Percentiles rank a stretch among this genome's conserved stretches.
These are phyloP conservation scores for Lachnellula subtilissima DNA, from an alignment of 2,329 filamentous ascomycete genomes.

Conservation along the genomic window DNA sequence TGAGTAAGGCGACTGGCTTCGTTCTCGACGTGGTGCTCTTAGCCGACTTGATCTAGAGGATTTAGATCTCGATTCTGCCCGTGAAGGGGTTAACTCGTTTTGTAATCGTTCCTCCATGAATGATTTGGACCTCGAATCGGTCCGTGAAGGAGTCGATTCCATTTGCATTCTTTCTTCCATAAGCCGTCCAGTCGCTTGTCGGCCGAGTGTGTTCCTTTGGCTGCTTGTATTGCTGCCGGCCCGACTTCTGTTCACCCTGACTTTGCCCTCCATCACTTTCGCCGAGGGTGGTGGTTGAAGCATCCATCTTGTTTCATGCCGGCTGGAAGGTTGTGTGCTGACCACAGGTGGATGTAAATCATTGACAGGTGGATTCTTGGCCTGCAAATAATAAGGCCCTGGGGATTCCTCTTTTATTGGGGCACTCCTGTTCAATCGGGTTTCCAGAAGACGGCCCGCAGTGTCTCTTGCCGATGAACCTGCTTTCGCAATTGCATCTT, in stretches of 20 bases:
- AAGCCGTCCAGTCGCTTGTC: conserved; percentile 27
- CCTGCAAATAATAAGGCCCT: conserved; percentile 28
- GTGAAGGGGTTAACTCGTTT: conserved; percentile 18
- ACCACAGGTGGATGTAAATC: conserved; percentile 83
- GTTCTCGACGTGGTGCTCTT: conserved; percentile 14
- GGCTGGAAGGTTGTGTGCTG: conserved; percentile 64
- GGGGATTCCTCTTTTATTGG: conserved; percentile 33
- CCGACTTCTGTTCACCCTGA: conserved; percentile 58
- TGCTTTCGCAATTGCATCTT: conserved; percentile 42
- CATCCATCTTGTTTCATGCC: conserved; percentile 81
- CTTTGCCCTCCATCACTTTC: conserved; percentile 85
- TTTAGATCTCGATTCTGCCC: conserved; percentile 11
- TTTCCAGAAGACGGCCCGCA: conserved; percentile 46
- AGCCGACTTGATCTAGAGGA: conserved; percentile 11
- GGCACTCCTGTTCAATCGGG: conserved; percentile 37
- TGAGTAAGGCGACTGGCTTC: conserved; percentile 18
- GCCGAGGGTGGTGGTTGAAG: conserved; percentile 85
- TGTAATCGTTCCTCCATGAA: conserved; percentile 28
- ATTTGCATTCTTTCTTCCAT: conserved; percentile 27
- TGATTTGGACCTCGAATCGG: conserved; percentile 2
- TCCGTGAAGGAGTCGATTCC: conserved; percentile 23
- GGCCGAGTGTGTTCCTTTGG: conserved; percentile 33
- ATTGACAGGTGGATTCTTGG: conserved; percentile 67
- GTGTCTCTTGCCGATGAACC: conserved; percentile 36
- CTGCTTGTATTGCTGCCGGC: conserved; percentile 39